Evolutionary conservation across 2,329 filamentous ascomycete genomes (phyloP), one percentile per base, ranked within the genome.

Genomic region (Nectriaceae sp.): DNA sequence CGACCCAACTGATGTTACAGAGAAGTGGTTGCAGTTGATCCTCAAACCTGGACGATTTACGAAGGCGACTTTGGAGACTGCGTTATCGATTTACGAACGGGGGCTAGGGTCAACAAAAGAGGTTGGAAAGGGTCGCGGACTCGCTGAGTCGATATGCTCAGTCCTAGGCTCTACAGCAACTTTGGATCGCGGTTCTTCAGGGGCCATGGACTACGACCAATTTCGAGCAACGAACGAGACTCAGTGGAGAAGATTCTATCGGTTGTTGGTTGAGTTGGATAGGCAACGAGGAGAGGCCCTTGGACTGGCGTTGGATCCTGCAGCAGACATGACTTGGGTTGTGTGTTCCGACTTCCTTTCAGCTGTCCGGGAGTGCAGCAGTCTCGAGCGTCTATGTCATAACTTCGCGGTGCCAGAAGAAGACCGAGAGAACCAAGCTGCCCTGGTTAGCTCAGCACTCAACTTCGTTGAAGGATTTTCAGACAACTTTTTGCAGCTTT

Each of bases 211-310:
- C 61, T 90, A 89, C 58, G 83, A 88, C 20, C 79, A 85, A 48
- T 94, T 92, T 65, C 81, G 88, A 47, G 74, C 77, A 26, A 85
- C 89, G 24, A 85, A 87, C 44, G 88, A 94, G 63, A 79, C 82
- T 11, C 91, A 96, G 66, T 99, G 94, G 94, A 84, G 88, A 54
- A 83, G 89, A 42, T 96, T 96, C 69, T 96, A 91, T 73, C 85
- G 91, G 24, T 78, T 97, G 16, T 79, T 96, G 16, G 78, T 89
- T 11, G 92, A 96, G 65, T 74, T 99, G 35, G 91, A 97, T 65
- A 91, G 88, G 61, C 87, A 90, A 61, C 81, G 92, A 62, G 87
- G 88, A 16, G 92, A 97, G 63, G 87, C 89, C 0, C 71, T 97
- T 38, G 85, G 89, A 2, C 75, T 97, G 38, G 82, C 85, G 1